Evolutionary conservation across 176 grass and related monocot genomes (phyloP).

Genomic region (Poa annua): DNA sequence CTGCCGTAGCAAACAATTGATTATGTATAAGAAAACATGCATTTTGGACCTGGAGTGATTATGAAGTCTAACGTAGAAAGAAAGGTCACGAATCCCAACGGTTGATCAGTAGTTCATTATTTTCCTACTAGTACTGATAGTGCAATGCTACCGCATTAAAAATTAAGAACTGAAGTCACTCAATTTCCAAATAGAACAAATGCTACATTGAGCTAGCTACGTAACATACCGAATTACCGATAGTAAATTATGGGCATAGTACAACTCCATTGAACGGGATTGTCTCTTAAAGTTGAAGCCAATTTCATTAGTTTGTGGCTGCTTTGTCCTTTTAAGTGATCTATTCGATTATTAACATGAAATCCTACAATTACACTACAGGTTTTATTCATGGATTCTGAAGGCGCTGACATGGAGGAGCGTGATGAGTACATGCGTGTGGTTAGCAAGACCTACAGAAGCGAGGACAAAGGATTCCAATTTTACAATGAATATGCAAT

Average conservation of each 20-base stretch:
- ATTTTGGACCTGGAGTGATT: too few relatives aligned
- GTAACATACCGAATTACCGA: neutral
- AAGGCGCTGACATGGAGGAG: too few relatives aligned
- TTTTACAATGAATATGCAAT: too few relatives aligned
- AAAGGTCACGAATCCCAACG: constrained; percentile 48
- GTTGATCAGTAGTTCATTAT: constrained; percentile 40
- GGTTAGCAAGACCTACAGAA: too few relatives aligned
- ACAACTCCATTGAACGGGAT: neutral
- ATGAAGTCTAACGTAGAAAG: too few relatives aligned
- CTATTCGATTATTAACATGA: too few relatives aligned
- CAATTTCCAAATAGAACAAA: constrained; percentile 23
- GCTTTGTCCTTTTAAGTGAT: constrained; percentile 47
- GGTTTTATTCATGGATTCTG: too few relatives aligned
- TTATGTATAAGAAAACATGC: too few relatives aligned
- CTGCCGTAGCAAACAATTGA: too few relatives aligned
- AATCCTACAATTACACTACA: too few relatives aligned
- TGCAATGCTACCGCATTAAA: neutral
- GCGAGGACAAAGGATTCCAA: too few relatives aligned
- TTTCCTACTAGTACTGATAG: constrained; percentile 15
- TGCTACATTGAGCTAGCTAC: neutral
- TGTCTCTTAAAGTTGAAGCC: constrained; percentile 50
- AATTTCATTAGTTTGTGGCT: constrained; percentile 36
- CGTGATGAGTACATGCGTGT: too few relatives aligned
- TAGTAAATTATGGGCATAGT: neutral
- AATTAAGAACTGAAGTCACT: constrained; percentile 29